These are phyloP conservation scores for Carex pumila DNA, from an alignment of 176 grass and related monocot species.

Conservation along the genomic window DNA sequence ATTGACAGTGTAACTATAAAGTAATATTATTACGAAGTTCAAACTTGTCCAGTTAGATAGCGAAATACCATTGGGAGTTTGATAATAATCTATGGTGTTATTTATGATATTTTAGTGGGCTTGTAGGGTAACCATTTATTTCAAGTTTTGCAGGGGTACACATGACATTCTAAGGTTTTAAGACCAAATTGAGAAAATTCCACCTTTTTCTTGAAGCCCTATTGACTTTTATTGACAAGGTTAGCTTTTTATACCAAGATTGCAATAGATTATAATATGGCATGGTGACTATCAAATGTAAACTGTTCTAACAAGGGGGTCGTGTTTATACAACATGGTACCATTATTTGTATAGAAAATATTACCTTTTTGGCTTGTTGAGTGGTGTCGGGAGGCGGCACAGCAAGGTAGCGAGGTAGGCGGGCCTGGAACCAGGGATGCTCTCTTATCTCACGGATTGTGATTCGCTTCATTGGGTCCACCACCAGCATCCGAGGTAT, in stretches of 20 bases:
- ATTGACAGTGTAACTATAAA: neutral
- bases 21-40: neutral
- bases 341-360: neutral
- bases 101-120: neutral
- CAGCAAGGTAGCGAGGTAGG: constrained; percentile 61
- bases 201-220: neutral
- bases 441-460: constrained; percentile 71
- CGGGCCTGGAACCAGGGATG: constrained; percentile 66
- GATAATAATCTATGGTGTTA: neutral
- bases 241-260: neutral
- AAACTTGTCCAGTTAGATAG: neutral
- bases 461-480: constrained; percentile 83
- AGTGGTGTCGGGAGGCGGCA: constrained; percentile 63
- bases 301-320: neutral
- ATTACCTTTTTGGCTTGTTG: constrained; percentile 82
- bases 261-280: neutral
- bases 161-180: neutral
- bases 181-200: neutral
- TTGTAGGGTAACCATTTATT: neutral
- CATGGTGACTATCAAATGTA: neutral
- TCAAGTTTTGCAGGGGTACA: neutral
- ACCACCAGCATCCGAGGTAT: constrained; percentile 79
- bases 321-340: neutral
- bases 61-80: neutral
- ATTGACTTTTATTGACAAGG: neutral